A percentile compares a stretch with the other conserved stretches of the same genome.
phyloP scores from a whole-genome alignment of 1,284 basidiomycete genomes.

The Phellopilus nigrolimitatus region DNA sequence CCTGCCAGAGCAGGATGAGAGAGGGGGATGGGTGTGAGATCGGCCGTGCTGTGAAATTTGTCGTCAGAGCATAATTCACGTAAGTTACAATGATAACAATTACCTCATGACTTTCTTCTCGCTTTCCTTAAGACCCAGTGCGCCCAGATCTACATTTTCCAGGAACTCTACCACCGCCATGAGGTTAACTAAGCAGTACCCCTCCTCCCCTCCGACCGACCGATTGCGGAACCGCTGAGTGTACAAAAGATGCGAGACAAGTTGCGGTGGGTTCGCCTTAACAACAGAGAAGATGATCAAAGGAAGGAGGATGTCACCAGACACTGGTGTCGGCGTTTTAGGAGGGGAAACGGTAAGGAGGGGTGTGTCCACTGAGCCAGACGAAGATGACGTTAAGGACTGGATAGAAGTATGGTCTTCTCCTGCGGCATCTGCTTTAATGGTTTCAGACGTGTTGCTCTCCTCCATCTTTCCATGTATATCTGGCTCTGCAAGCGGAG shows the following conservation, averaged over 20 bases:
- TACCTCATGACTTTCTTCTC: conserved; percentile 57
- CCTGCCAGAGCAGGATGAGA: conserved; percentile 29
- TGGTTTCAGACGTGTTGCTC: conserved; percentile 8
- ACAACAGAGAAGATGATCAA: conserved; percentile 90
- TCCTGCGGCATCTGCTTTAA: conserved; percentile 5
- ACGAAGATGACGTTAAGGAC: conserved; percentile 4
- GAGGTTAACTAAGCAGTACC: conserved; percentile 89
- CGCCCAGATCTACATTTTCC: conserved; percentile 84
- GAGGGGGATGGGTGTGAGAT: conserved; percentile 73
- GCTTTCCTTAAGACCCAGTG: conserved; percentile 70
- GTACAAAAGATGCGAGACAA: conserved; percentile 84
- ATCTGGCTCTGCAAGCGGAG: neutral
- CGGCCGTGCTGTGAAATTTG: conserved; percentile 49
- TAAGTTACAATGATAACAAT: neutral
- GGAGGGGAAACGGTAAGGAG: conserved; percentile 30
- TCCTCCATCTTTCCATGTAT: neutral
- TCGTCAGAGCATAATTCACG: conserved; percentile 8
- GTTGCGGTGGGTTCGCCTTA: conserved; percentile 78
- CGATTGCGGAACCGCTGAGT: conserved; percentile 82
- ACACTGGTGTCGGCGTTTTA: conserved; percentile 44
- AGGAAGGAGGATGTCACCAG: conserved; percentile 79
- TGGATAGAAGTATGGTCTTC: conserved; percentile 7
- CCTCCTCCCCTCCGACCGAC: conserved; percentile 75
- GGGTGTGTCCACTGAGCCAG: conserved; percentile 17
- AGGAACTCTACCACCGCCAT: conserved; percentile 93